phyloP scores from a whole-genome alignment of 306 rosid species.

The Cucumis melo region DNA sequence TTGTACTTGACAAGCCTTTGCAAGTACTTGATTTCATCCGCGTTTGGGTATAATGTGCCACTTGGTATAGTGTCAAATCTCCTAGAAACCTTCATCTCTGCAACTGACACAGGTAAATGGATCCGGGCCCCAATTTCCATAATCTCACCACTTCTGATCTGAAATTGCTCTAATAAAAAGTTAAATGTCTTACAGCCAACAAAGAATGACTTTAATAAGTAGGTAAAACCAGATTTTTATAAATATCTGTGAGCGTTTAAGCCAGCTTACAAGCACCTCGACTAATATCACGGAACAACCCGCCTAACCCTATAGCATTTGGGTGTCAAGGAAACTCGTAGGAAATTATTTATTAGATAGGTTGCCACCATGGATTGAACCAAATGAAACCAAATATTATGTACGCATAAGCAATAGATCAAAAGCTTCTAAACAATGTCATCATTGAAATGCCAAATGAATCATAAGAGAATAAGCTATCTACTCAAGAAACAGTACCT shows the following conservation, averaged over 20 bases:
- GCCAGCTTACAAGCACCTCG: too few species aligned
- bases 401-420: background rate
- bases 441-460: background rate
- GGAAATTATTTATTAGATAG: too few species aligned
- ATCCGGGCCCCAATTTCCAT: conserved; percentile 52
- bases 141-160: conserved; percentile 47
- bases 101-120: conserved; percentile 64
- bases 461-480: background rate
- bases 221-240: background rate
- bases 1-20: conserved; percentile 87
- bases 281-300: too few species aligned
- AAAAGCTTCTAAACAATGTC: background rate
- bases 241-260: too few species aligned
- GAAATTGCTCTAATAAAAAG: conserved; percentile 8
- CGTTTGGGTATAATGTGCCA: conserved; percentile 87
- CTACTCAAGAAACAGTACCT: conserved; percentile 31
- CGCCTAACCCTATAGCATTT: too few species aligned
- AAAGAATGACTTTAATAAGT: conserved; percentile 9
- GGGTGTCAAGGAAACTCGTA: too few species aligned
- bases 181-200: background rate
- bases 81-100: conserved; percentile 67
- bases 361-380: too few species aligned
- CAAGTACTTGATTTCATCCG: conserved; percentile 83
- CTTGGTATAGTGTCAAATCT: conserved; percentile 83
- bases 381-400: background rate